Evolutionary conservation across 805 yeast genomes (phyloP).

Genomic region (Candida andamanensis): DNA sequence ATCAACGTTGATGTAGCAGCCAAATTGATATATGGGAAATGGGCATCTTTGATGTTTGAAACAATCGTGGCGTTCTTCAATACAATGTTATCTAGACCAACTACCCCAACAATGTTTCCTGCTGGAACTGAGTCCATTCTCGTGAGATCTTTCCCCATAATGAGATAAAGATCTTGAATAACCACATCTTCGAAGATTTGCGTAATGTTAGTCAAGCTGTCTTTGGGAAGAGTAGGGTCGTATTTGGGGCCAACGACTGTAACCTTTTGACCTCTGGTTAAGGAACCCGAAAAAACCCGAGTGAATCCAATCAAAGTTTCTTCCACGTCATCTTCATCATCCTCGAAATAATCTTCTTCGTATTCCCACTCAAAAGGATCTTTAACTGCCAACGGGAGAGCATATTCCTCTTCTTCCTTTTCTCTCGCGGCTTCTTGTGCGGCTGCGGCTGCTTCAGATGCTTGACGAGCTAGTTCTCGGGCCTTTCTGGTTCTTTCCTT

Average conservation of each 20-base stretch:
- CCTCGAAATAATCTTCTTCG: constrained; percentile 45
- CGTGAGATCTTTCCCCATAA: constrained; percentile 91
- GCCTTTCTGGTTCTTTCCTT: constrained; percentile 60
- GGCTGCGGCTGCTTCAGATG: constrained; percentile 47
- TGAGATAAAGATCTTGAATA: constrained; percentile 64
- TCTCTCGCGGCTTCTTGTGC: constrained; percentile 20
- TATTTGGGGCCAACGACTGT: constrained; percentile 83
- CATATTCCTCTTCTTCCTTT: constrained; percentile 19
- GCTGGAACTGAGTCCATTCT: constrained; percentile 80
- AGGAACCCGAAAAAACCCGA: constrained; percentile 81
- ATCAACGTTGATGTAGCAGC: constrained; percentile 43
- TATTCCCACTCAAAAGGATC: constrained; percentile 42
- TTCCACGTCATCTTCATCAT: constrained; percentile 41
- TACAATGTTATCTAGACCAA: constrained; percentile 79
- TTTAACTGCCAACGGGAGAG: constrained; percentile 20
- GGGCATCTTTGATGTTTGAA: constrained; percentile 43
- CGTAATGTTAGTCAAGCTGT: constrained; percentile 34
- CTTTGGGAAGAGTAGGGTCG: constrained; percentile 49
- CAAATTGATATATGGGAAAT: constrained; percentile 70
- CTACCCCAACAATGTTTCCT: constrained; percentile 92
- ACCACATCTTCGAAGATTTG: constrained; percentile 54
- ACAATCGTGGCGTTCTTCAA: constrained; percentile 81
- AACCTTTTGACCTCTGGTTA: constrained; percentile 68
- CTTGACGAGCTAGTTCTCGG: constrained; percentile 61
- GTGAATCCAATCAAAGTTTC: constrained; percentile 86